Conservation (phyloP, 2,329 filamentous ascomycete species). For the Colletotrichum australisinense region DNA sequence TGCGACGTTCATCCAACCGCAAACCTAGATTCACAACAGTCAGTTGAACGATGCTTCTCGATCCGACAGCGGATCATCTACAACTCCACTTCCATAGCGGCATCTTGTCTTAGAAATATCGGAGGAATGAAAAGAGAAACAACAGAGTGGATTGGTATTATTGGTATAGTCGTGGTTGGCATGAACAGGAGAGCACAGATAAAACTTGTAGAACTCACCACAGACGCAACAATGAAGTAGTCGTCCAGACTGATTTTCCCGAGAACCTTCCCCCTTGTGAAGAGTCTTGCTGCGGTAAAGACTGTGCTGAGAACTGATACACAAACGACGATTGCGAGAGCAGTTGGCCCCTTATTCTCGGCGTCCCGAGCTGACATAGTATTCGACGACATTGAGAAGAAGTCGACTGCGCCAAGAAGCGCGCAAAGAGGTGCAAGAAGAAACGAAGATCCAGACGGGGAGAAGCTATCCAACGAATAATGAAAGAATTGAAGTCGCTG, state of each 20-base stretch:
- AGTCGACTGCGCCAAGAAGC: neutral
- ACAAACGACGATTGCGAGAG: conserved; percentile 44
- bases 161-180: neutral
- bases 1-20: neutral
- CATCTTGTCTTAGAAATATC: too few species aligned
- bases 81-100: too few species aligned
- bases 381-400: neutral
- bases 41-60: neutral
- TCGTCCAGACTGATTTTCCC: conserved; percentile 47
- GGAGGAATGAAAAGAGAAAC: too few species aligned
- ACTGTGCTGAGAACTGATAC: conserved; percentile 44
- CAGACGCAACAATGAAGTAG: neutral
- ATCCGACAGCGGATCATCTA: neutral
- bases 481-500: neutral
- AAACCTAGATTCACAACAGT: neutral
- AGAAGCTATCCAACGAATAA: neutral
- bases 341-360: conserved; percentile 44
- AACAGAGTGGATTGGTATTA: too few species aligned
- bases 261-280: conserved; percentile 43
- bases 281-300: conserved; percentile 44
- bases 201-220: neutral
- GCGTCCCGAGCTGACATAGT: neutral
- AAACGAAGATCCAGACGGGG: neutral
- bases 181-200: neutral
- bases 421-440: neutral